Conservation (phyloP, 2,329 filamentous ascomycete genomes). For the Geosmithia putterillii region DNA sequence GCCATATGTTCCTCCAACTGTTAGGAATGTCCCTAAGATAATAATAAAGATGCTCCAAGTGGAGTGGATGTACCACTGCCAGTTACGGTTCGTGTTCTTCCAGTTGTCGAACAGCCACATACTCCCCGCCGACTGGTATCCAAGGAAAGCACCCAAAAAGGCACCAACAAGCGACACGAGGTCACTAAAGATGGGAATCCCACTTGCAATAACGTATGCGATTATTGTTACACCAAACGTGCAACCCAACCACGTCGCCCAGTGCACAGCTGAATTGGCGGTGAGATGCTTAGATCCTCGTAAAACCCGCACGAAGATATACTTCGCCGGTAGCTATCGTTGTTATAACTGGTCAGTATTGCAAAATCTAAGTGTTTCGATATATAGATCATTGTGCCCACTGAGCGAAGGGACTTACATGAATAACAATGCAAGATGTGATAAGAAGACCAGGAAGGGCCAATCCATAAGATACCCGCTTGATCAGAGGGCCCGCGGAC, state of each 20-base stretch:
- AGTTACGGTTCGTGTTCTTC: slow-evolving; percentile 3
- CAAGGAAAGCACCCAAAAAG: slow-evolving; percentile 12
- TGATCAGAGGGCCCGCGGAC: slow-evolving; percentile 25
- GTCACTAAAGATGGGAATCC: slow-evolving; percentile 14
- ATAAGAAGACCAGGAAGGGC: slow-evolving; percentile 16
- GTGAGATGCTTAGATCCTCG: slow-evolving; percentile 16
- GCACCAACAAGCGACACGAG: slow-evolving; percentile 14
- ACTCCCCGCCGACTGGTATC: slow-evolving; percentile 16
- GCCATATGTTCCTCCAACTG: background rate
- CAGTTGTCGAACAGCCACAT: slow-evolving; percentile 32
- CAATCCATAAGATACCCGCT: slow-evolving; percentile 31
- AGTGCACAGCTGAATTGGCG: slow-evolving; percentile 14
- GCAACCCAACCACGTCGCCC: slow-evolving; percentile 17
- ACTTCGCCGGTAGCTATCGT: slow-evolving; percentile 13
- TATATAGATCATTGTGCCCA: too few relatives aligned
- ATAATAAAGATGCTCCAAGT: background rate
- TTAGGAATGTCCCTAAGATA: background rate
- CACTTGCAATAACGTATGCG: slow-evolving; percentile 15
- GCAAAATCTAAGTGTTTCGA: slow-evolving; percentile 7
- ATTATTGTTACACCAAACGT: slow-evolving; percentile 10
- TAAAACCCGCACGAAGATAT: slow-evolving; percentile 13
- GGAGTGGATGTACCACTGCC: background rate
- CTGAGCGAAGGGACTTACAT: slow-evolving; percentile 9
- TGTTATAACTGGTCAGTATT: background rate
- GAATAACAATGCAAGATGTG: slow-evolving; percentile 12